These are phyloP conservation scores for Xylariales sp. DNA, from an alignment of 2,329 filamentous ascomycete genomes.

Conservation along the genomic window DNA sequence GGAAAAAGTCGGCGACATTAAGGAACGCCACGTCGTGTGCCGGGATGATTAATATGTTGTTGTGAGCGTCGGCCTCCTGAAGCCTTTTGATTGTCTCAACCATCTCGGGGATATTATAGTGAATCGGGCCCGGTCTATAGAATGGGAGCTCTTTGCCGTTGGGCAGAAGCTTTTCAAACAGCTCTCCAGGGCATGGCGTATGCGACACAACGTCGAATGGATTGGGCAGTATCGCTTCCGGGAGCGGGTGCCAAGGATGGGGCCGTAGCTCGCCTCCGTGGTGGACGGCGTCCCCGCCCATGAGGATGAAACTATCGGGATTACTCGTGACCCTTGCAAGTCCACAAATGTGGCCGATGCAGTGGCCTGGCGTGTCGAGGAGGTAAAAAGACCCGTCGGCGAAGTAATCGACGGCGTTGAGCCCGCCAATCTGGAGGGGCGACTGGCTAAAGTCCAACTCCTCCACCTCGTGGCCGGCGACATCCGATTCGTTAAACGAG, in stretches of 20 bases:
- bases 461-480: conserved; percentile 38
- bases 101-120: conserved; percentile 28
- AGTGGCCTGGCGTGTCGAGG: conserved; percentile 45
- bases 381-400: conserved; percentile 46
- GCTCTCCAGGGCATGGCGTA: conserved; percentile 49
- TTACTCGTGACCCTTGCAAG: conserved; percentile 45
- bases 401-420: conserved; percentile 44
- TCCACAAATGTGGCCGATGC: conserved; percentile 43
- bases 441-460: conserved; percentile 43
- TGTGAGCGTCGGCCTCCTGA: conserved; percentile 42
- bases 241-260: conserved; percentile 41
- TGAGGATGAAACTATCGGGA: conserved; percentile 47
- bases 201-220: conserved; percentile 50
- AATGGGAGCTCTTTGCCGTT: conserved; percentile 49
- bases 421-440: conserved; percentile 36
- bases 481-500: conserved; percentile 37
- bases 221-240: conserved; percentile 52
- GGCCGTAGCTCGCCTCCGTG: conserved; percentile 43
- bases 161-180: conserved; percentile 50
- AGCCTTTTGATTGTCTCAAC: conserved; percentile 48
- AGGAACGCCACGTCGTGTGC: conserved; percentile 45
- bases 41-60: conserved; percentile 40
- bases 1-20: conserved; percentile 61
- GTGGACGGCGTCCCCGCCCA: conserved; percentile 43
- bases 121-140: conserved; percentile 43